Percentiles rank a stretch among this genome's conserved stretches.
phyloP scores from a whole-genome alignment of 805 yeast species.

The Kodamaea leandrae region DNA sequence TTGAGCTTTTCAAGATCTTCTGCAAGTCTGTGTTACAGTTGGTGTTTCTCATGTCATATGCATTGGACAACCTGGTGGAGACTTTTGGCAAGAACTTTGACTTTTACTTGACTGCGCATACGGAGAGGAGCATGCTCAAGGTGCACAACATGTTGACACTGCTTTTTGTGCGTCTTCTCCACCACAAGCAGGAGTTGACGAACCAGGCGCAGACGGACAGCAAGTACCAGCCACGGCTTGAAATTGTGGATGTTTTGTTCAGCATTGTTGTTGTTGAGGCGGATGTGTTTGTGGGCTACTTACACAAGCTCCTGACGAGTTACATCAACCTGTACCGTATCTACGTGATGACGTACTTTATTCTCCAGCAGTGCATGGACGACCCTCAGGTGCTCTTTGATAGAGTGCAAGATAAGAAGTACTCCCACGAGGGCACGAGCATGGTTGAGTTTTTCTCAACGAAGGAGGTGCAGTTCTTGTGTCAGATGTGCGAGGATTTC shows the following conservation, averaged over 20 bases:
- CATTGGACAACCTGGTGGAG: constrained; percentile 40
- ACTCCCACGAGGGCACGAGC: constrained; percentile 37
- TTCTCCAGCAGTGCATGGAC: constrained; percentile 40
- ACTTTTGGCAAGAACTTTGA: constrained; percentile 41
- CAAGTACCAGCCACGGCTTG: constrained; percentile 21
- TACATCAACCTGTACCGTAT: constrained; percentile 41
- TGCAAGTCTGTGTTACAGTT: constrained; percentile 41
- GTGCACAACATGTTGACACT: constrained; percentile 39
- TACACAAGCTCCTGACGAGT: constrained; percentile 33
- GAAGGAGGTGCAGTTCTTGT: constrained; percentile 34
- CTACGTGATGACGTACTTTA: constrained; percentile 41
- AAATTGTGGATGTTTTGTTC: constrained; percentile 33
- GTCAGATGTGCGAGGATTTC: constrained; percentile 39
- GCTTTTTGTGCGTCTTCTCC: constrained; percentile 38
- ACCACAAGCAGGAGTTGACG: constrained; percentile 34
- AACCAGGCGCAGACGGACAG: constrained; percentile 16
- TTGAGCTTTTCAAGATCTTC: constrained; percentile 41
- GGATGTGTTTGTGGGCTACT: constrained; percentile 43
- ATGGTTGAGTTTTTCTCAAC: constrained; percentile 37
- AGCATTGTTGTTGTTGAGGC: constrained; percentile 34
- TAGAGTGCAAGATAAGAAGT: constrained; percentile 25
- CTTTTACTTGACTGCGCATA: constrained; percentile 33
- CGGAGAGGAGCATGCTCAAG: constrained; percentile 40
- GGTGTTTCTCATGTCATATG: constrained; percentile 43
- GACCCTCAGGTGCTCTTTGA: constrained; percentile 37